phyloP scores from a whole-genome alignment of 2,329 filamentous ascomycete species.

The Cordyceps javanica region DNA sequence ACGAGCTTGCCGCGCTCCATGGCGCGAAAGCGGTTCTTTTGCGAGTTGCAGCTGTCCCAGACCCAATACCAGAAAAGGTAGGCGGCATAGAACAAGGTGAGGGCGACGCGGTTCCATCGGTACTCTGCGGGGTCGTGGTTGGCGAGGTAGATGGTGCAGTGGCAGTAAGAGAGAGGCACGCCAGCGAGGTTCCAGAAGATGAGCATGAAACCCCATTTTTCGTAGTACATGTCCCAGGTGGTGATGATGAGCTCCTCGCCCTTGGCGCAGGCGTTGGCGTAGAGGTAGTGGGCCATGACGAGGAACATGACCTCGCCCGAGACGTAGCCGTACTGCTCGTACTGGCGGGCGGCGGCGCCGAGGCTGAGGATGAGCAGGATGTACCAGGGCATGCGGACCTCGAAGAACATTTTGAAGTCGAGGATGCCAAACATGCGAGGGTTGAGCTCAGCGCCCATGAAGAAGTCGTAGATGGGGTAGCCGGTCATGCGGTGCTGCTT shows the following conservation, averaged over 20 bases:
- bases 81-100: conserved; percentile 58
- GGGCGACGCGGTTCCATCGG: conserved; percentile 64
- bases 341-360: conserved; percentile 73
- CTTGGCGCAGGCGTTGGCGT: conserved; percentile 88
- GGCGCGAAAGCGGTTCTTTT: conserved; percentile 88
- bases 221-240: conserved; percentile 95
- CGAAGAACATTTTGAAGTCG: conserved; percentile 96
- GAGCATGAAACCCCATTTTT: conserved; percentile 96
- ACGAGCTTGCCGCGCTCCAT: conserved; percentile 66
- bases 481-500: conserved; percentile 91
- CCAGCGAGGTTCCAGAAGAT: conserved; percentile 97
- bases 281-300: conserved; percentile 84
- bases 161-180: conserved; percentile 86
- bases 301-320: conserved; percentile 80
- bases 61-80: conserved; percentile 85
- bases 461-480: conserved; percentile 80
- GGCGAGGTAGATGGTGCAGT: conserved; percentile 85
- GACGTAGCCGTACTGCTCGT: conserved; percentile 79
- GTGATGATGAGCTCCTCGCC: conserved; percentile 86
- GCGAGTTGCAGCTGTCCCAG: conserved; percentile 87
- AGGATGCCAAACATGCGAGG: conserved; percentile 79
- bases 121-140: conserved; percentile 76
- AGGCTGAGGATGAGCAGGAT: conserved; percentile 75
- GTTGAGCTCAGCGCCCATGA: conserved; percentile 88
- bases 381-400: conserved; percentile 88